Evolutionary conservation across 2,329 filamentous ascomycete species (phyloP), one percentile per base, ranked within the genome.

Genomic region (Diaporthe sp.): DNA sequence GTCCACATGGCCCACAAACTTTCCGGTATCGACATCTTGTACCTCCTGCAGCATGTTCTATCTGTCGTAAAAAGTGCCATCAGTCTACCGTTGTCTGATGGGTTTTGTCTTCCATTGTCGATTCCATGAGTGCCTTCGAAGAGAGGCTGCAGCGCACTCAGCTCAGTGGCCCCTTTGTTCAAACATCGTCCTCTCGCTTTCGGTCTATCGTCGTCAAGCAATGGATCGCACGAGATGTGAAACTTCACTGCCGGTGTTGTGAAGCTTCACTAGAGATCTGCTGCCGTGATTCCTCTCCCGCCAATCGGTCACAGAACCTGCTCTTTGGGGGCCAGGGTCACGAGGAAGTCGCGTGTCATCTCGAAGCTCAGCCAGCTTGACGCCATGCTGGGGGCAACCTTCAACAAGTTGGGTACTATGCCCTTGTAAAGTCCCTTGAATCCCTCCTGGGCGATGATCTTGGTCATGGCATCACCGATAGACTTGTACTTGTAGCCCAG

Each of bases 281-380:
- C 30, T 15, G 25, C 33, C 30, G 12, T 45, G 25, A 17, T 8
- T 47, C 25, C 25, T 25, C 42, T 15, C 25, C 30, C 30, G 19
- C 28, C 15, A 13, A 54, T 33, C 10, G 47, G 55, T 82, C 75
- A 82, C 72, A 79, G 77, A 38, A 80, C 66, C 17, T 78, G 72
- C 38, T 82, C 78, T n/a, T 82, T 78, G 1, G 87, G 84, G 75
- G 89, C 89, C 40, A 95, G 82, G 28, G 86, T 86, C 74, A 97
- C 87, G 54, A 98, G 86, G 81, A 97, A 93, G 84, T 99, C 97
- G 77, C 97, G 91, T 12, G 95, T 96, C 82, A 98, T 87, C 85
- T 99, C 97, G 82, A 97, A 99, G 84, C 96, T 98, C 76, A 98
- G 90, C 96, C 97, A 99, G 84, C 95, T 98, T 79, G 95, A 97